Evolutionary conservation across 2,329 filamentous ascomycete genomes (phyloP), one percentile per base, ranked within the genome.

Genomic region (Phaeosphaeria sp.): DNA sequence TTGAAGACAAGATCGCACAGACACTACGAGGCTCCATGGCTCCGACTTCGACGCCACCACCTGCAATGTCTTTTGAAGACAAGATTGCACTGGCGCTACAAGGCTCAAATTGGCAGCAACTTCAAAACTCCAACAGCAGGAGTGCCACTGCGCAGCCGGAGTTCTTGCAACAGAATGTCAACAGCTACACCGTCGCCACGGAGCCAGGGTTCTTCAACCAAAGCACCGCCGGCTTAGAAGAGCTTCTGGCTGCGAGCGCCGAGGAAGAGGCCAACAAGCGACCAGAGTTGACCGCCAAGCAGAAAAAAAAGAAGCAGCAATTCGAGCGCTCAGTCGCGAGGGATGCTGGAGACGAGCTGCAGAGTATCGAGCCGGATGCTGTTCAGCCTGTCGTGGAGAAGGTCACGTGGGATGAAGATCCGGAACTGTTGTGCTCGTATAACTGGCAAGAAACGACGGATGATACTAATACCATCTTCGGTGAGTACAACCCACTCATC

Each of bases 371-470:
- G 21, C 25, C 50, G 9, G 54, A 53, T n/a, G 22, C 61, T 1
- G 52, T 71, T 24, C 42, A 18, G 8, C 64, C 67, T 13, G 49
- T 59, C 8, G 13, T 52, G 8, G 42, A 51, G 27, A 49, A 53
- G 3, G 62, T 73, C 8, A 59, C 55, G n/a, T 74, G 70, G 69
- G 61, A 71, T 6, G 24, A 55, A 33, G 66, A 70, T 2, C 64
- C 67, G 6, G 68, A 74, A n/a, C 40, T 73, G 4, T 39, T 74
- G 4, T 73, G 69, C 36, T 65, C 53, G 20, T 74, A 73, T 62
- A 74, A 73, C 49, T 74, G 69, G 72, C 58, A 63, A 30, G 59
- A 60, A n/a, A 55, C 58, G 2, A 51, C 47, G 1, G 61, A 69
- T 15, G 61, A 63, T 5, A 65, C 58, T 18, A 73, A 73, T 44